phyloP scores from a whole-genome alignment of 2,329 filamentous ascomycete species.

The Chaetomiaceae sp. region DNA sequence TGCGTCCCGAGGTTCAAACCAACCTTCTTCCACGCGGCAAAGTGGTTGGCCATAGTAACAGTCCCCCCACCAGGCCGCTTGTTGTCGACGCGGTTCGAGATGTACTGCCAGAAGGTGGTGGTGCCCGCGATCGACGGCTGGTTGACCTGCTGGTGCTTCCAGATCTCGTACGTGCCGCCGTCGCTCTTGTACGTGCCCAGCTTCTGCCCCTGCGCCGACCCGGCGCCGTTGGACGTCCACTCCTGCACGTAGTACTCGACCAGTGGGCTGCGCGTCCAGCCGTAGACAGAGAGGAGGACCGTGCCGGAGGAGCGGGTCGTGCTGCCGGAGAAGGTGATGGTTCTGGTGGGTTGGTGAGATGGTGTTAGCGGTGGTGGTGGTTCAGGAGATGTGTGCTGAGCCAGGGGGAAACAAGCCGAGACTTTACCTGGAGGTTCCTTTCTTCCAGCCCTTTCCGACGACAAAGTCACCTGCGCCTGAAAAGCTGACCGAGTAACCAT shows the following conservation, averaged over 20 bases:
- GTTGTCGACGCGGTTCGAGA: conserved; percentile 42
- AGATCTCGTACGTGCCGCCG: conserved; percentile 34
- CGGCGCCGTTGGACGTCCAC: conserved; percentile 30
- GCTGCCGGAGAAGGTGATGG: conserved; percentile 29
- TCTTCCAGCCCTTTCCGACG: conserved; percentile 55
- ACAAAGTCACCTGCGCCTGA: conserved; percentile 48
- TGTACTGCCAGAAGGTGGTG: conserved; percentile 46
- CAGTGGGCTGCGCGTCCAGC: conserved; percentile 36
- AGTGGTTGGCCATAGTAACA: conserved; percentile 46
- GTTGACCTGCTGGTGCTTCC: conserved; percentile 35
- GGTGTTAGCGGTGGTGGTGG: no score
- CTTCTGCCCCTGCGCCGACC: conserved; percentile 29
- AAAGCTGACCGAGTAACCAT: conserved; percentile 41
- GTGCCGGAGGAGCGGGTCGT: conserved; percentile 26
- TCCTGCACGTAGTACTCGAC: conserved; percentile 38
- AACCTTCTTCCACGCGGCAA: conserved; percentile 44
- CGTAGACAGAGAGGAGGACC: conserved; percentile 35
- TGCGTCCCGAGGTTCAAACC: conserved; percentile 44
- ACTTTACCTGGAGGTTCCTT: conserved; percentile 47
- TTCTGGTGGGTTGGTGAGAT: conserved; percentile 17
- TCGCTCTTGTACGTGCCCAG: conserved; percentile 32
- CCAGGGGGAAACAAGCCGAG: conserved; percentile 4
- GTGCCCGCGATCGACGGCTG: conserved; percentile 44
- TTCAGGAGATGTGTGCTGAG: background rate
- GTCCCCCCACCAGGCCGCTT: conserved; percentile 44